These are phyloP conservation scores for Pyricularia sp. DNA, from an alignment of 2,329 filamentous ascomycete species.

Conservation along the genomic window DNA sequence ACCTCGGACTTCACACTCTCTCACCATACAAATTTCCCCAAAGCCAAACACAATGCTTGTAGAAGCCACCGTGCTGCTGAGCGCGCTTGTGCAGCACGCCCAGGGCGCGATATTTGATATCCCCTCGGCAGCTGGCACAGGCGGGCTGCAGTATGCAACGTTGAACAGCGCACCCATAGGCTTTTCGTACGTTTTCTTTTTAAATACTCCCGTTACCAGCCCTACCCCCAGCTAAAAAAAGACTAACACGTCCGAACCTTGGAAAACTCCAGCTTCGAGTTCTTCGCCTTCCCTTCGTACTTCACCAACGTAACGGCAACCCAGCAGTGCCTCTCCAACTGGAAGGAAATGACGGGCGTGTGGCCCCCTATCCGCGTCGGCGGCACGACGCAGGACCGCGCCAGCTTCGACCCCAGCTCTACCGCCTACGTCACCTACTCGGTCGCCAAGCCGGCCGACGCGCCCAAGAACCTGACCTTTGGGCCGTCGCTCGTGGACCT, in stretches of 20 bases:
- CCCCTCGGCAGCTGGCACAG: slow-evolving; percentile 9
- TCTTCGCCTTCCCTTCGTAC: slow-evolving; percentile 47
- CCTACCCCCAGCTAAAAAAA: not conserved
- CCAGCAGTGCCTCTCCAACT: slow-evolving; percentile 39
- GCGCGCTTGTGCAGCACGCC: slow-evolving; percentile 1
- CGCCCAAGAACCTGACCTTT: slow-evolving; percentile 38
- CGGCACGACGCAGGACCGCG: slow-evolving; percentile 49
- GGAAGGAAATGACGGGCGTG: slow-evolving; percentile 36
- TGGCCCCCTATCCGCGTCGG: slow-evolving; percentile 48
- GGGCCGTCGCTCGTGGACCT: slow-evolving; percentile 38
- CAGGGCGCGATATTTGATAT: slow-evolving; percentile 11
- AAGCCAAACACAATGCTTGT: not conserved
- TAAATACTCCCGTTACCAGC: not conserved
- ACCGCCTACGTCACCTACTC: slow-evolving; percentile 39
- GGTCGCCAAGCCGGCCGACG: slow-evolving; percentile 35
- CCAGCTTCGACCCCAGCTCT: slow-evolving; percentile 35
- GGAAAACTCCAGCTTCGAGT: slow-evolving; percentile 33
- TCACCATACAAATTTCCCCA: not conserved
- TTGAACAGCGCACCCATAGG: slow-evolving; percentile 14
- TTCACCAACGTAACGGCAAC: slow-evolving; percentile 41
- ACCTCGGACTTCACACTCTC: not conserved
- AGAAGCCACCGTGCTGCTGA: slow-evolving; percentile 4
- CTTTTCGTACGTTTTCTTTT: slow-evolving; percentile 9
- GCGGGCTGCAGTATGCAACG: slow-evolving; percentile 10
- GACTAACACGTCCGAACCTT: not conserved